These are phyloP conservation scores for Populus hybrid DNA, from an alignment of 441 rosid genomes.

Conservation along the genomic window DNA sequence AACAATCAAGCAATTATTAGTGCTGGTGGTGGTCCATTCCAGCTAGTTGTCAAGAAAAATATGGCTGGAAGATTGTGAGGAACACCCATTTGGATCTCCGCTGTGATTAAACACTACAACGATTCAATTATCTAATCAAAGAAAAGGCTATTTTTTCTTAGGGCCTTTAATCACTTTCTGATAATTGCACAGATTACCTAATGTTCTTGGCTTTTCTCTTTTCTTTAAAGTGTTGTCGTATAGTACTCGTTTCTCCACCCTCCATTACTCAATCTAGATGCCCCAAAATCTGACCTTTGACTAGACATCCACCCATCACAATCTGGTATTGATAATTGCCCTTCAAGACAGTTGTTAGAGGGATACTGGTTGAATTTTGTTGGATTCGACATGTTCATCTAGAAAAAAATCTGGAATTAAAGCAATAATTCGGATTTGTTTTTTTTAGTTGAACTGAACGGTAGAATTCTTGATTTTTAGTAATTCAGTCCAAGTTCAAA, in stretches of 20 bases:
- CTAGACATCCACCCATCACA: neutral
- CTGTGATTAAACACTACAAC: constrained; percentile 19
- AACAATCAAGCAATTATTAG: constrained; percentile 12
- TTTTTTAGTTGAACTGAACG: too few species aligned
- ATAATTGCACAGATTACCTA: neutral
- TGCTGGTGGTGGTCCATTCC: constrained; percentile 18
- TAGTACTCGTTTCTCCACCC: neutral
- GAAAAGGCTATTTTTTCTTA: neutral
- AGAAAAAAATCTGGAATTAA: too few species aligned
- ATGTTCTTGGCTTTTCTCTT: too few species aligned
- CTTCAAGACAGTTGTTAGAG: neutral
- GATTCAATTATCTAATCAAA: constrained; percentile 2
- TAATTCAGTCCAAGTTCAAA: too few species aligned
- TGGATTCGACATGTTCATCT: too few species aligned
- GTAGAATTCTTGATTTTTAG: too few species aligned
- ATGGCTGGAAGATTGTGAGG: neutral
- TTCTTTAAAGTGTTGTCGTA: neutral
- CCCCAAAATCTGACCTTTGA: neutral
- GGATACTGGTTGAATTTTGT: too few species aligned
- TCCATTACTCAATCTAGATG: neutral
- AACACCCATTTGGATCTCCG: constrained; percentile 1
- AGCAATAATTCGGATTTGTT: too few species aligned
- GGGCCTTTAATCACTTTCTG: neutral
- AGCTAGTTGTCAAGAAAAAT: constrained; percentile 19
- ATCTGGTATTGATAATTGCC: neutral